Evolutionary conservation across 2,329 filamentous ascomycete genomes (phyloP).

Genomic region (Aspergillus niger): DNA sequence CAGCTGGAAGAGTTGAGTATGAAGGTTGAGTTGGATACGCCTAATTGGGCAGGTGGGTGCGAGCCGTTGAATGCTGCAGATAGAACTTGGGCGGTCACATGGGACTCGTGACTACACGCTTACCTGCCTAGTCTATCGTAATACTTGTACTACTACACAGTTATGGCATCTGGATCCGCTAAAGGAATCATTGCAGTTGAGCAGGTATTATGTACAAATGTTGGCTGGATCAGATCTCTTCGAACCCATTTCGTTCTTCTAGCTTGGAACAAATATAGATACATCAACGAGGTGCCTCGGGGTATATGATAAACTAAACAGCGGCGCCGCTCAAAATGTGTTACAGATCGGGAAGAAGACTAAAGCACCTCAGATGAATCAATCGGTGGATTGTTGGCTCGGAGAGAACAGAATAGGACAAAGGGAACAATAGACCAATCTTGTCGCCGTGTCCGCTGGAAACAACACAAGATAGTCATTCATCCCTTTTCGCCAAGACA

Average conservation of each 20-base stretch:
- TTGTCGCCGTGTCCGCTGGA: neutral
- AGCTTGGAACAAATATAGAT: conserved; percentile 22
- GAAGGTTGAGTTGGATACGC: too few species aligned
- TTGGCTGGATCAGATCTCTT: neutral
- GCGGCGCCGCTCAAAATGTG: conserved; percentile 21
- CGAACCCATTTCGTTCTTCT: conserved; percentile 13
- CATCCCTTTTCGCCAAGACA: neutral
- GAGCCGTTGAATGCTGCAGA: too few species aligned
- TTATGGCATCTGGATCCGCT: neutral
- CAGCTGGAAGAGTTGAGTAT: too few species aligned
- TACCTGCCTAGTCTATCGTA: neutral
- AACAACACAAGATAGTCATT: neutral
- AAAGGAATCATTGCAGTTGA: neutral
- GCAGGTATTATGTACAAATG: neutral
- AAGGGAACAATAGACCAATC: neutral
- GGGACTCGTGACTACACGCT: neutral
- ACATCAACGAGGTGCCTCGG: conserved; percentile 24
- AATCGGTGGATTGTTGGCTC: conserved; percentile 10
- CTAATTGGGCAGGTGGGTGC: too few species aligned
- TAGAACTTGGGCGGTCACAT: neutral
- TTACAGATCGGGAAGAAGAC: conserved; percentile 15
- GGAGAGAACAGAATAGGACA: conserved; percentile 6
- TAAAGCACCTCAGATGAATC: neutral
- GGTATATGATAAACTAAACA: conserved; percentile 30
- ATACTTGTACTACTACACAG: neutral